These are phyloP conservation scores for Hypoxylon sp. DNA, from an alignment of 2,329 filamentous ascomycete genomes.

Conservation along the genomic window DNA sequence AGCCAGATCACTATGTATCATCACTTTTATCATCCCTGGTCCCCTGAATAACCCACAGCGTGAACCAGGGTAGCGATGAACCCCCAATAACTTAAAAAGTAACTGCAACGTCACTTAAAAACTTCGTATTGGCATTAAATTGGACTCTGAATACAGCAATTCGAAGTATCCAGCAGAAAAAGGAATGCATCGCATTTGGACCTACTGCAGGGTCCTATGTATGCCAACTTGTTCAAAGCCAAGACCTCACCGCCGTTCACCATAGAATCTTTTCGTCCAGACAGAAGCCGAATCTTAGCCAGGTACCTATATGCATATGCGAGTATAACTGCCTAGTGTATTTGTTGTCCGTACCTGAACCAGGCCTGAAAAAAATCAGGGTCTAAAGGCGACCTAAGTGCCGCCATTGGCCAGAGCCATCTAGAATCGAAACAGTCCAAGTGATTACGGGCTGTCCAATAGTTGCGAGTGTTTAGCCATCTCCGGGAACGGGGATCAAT, in stretches of 20 bases:
- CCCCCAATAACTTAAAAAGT: constrained; percentile 28
- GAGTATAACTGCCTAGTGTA: constrained; percentile 11
- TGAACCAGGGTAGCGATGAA: constrained; percentile 23
- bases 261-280: constrained; percentile 15
- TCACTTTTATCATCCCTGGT: constrained; percentile 44
- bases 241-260: constrained; percentile 44
- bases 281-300: constrained; percentile 19
- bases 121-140: constrained; percentile 30
- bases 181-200: constrained; percentile 40
- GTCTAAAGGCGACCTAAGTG: constrained; percentile 14
- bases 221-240: constrained; percentile 21
- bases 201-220: constrained; percentile 19
- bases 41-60: constrained; percentile 39
- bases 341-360: constrained; percentile 24
- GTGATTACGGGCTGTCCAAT: constrained; percentile 31
- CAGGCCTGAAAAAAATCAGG: constrained; percentile 14
- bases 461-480: constrained; percentile 13
- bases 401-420: constrained; percentile 37
- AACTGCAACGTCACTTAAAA: constrained; percentile 33
- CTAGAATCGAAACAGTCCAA: constrained; percentile 38
- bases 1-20: constrained; percentile 31
- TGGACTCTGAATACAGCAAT: constrained; percentile 21
- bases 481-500: constrained; percentile 17
- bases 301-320: constrained; percentile 29
- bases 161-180: constrained; percentile 19